Evolutionary conservation across 2,329 filamentous ascomycete species (phyloP).

Genomic region (Zarea fungicola): DNA sequence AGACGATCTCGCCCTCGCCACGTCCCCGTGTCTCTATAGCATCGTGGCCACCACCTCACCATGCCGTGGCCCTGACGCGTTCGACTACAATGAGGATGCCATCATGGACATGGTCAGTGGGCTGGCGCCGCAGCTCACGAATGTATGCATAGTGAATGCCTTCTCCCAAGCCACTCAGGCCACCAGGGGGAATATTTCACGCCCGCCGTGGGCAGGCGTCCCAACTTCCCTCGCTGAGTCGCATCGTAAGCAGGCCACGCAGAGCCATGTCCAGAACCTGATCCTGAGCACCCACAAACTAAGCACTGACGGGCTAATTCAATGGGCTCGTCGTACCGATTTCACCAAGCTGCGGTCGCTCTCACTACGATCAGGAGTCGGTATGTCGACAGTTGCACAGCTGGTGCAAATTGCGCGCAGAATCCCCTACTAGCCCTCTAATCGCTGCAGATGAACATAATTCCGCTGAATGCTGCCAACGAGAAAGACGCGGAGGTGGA

Average conservation of each 20-base stretch:
- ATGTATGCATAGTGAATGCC: neutral
- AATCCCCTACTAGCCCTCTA: neutral
- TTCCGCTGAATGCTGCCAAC: no score
- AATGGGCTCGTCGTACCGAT: neutral
- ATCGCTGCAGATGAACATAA: neutral
- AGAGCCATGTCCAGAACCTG: neutral
- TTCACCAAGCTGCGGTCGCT: neutral
- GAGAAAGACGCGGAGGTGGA: no score
- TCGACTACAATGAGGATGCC: conserved; percentile 3
- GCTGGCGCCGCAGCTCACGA: conserved; percentile 2
- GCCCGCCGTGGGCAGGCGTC: neutral
- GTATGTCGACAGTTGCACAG: neutral
- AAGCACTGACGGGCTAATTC: neutral
- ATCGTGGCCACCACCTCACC: neutral
- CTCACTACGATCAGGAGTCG: neutral
- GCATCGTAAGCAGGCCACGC: neutral
- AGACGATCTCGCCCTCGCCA: conserved; percentile 5
- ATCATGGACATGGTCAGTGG: conserved; percentile 6
- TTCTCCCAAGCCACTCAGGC: no score
- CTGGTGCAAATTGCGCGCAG: neutral
- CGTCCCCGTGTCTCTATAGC: conserved; percentile 10
- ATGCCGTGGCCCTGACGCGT: neutral
- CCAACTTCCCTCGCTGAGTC: neutral
- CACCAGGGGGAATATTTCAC: neutral
- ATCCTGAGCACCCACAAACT: neutral